Evolutionary conservation across 1,284 basidiomycete genomes (phyloP).

Genomic region (Heterobasidion irregulare): DNA sequence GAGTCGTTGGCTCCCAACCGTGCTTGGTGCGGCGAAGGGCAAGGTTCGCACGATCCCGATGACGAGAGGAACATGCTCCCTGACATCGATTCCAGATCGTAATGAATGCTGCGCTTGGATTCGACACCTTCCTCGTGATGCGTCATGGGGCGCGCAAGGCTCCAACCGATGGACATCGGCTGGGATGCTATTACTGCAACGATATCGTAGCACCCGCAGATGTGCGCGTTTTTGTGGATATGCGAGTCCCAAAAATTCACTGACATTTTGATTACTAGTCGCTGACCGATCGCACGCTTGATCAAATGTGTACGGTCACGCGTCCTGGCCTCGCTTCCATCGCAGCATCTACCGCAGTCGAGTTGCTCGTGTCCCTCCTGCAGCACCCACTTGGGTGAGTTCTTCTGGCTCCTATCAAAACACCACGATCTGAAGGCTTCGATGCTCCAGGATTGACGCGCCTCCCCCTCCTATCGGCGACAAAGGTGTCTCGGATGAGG

Average conservation of each 20-base stretch:
- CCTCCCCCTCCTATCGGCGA: constrained; percentile 50
- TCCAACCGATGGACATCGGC: constrained; percentile 22
- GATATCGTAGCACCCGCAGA: constrained; percentile 96
- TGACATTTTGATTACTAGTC: constrained; percentile 45
- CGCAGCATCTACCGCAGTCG: constrained; percentile 87
- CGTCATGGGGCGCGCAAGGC: constrained; percentile 73
- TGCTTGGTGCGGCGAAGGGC: constrained; percentile 74
- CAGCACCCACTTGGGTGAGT: constrained; percentile 85
- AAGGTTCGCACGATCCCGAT: constrained; percentile 49
- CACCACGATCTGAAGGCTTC: background rate
- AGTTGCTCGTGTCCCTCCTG: constrained; percentile 81
- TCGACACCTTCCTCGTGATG: constrained; percentile 97
- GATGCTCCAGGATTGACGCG: constrained; percentile 44
- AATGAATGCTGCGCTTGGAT: constrained; percentile 92
- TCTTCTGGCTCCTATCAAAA: constrained; percentile 2
- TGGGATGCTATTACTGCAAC: constrained; percentile 98
- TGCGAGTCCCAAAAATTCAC: background rate
- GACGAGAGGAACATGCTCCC: no score
- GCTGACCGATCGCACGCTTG: constrained; percentile 87
- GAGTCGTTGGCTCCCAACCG: constrained; percentile 91
- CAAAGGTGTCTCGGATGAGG: constrained; percentile 20
- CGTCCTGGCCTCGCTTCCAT: constrained; percentile 93
- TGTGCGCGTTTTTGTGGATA: constrained; percentile 37
- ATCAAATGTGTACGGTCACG: constrained; percentile 99
- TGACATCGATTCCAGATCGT: constrained; percentile 52